These are phyloP conservation scores for Rhodamnia argentea DNA, from an alignment of 345 rosid genomes.

Conservation along the genomic window DNA sequence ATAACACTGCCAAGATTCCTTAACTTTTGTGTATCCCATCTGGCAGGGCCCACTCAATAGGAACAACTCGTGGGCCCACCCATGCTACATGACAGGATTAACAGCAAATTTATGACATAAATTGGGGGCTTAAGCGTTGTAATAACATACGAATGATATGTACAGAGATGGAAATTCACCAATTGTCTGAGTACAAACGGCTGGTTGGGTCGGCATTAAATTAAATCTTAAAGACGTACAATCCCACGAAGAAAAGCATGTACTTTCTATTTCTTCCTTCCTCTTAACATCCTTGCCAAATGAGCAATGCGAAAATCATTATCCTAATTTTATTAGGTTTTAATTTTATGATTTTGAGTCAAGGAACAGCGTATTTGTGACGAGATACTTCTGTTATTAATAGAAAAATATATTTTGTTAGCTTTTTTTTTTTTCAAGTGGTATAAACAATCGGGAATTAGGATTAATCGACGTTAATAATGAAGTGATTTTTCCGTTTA, in stretches of 20 bases:
- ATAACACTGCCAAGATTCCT: no score
- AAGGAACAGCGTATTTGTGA: not conserved
- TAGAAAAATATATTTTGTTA: no score
- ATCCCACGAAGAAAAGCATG: not conserved
- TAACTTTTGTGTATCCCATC: not conserved
- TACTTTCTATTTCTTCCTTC: not conserved
- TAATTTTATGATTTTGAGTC: not conserved
- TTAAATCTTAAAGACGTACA: not conserved
- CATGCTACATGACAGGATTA: not conserved
- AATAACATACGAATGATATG: not conserved
- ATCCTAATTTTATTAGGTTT: not conserved
- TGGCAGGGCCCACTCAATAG: not conserved
- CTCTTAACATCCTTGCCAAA: not conserved
- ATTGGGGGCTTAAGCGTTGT: not conserved
- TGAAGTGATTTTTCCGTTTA: no score
- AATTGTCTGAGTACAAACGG: not conserved
- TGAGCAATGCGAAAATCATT: not conserved
- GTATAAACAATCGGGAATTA: no score
- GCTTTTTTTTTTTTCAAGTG: no score
- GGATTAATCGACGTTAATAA: no score
- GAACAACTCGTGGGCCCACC: not conserved
- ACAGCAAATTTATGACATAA: not conserved
- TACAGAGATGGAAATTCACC: not conserved
- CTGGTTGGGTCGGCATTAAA: not conserved
- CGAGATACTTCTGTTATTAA: not conserved